Evolutionary conservation across 164 flowering plant genomes (phyloP).

Genomic region (Cinnamomum micranthum): DNA sequence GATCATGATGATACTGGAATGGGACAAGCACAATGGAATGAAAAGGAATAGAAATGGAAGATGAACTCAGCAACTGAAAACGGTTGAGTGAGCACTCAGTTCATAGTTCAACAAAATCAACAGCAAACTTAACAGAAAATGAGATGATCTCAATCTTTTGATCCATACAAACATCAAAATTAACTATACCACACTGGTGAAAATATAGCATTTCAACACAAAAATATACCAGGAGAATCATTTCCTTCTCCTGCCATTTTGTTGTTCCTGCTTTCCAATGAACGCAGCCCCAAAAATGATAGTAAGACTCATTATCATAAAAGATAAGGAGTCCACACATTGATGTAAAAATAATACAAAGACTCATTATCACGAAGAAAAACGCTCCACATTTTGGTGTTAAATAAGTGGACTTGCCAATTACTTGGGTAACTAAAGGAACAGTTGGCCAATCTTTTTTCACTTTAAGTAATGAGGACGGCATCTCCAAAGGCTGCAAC

Average conservation of each 20-base stretch:
- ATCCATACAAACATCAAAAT: background rate
- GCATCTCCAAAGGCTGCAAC: background rate
- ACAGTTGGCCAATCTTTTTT: background rate
- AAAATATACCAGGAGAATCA: background rate
- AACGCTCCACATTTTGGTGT: no score
- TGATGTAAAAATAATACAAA: no score
- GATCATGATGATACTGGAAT: background rate
- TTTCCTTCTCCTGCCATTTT: background rate
- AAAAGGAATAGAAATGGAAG: background rate
- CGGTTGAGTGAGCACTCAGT: background rate
- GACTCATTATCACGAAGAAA: no score
- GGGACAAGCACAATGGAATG: background rate
- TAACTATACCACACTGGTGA: background rate
- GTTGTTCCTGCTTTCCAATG: background rate
- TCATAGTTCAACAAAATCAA: background rate
- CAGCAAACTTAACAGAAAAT: background rate
- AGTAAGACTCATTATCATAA: background rate
- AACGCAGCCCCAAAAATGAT: background rate
- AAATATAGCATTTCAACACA: background rate
- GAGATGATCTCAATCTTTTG: background rate
- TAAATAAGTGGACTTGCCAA: background rate
- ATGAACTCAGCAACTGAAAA: background rate
- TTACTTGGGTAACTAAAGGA: background rate
- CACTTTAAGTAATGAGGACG: background rate
- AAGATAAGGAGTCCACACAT: background rate